Evolutionary conservation across 345 rosid species (phyloP).

Genomic region (Brassica incana): DNA sequence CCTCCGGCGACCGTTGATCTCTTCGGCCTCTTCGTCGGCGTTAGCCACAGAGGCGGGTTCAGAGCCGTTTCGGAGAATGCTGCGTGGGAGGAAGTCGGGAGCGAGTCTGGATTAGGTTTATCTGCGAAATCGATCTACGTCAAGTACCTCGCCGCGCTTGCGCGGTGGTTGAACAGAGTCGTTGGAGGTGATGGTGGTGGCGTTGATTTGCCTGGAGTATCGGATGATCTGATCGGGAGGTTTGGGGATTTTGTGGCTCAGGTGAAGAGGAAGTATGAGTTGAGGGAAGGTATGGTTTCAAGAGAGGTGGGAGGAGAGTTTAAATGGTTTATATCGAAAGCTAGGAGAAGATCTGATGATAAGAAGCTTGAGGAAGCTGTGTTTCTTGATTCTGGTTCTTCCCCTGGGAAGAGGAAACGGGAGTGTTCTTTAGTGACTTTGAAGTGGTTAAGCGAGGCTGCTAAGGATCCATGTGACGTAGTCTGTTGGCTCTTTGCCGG

Average conservation of each 20-base stretch:
- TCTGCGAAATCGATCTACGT: slow-evolving; percentile 49
- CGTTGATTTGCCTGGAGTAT: slow-evolving; percentile 22
- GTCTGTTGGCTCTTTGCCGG: slow-evolving; percentile 57
- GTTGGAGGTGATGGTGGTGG: slow-evolving; percentile 25
- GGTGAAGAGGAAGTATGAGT: slow-evolving; percentile 37
- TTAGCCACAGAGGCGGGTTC: slow-evolving; percentile 54
- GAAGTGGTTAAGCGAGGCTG: slow-evolving; percentile 60
- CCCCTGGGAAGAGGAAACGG: slow-evolving; percentile 53
- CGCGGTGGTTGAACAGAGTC: slow-evolving; percentile 46
- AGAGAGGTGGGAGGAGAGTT: slow-evolving; percentile 25
- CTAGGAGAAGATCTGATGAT: slow-evolving; percentile 16
- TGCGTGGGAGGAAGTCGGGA: slow-evolving; percentile 53
- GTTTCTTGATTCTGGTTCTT: slow-evolving; percentile 5
- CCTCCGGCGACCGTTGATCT: slow-evolving; percentile 61
- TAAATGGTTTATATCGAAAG: slow-evolving; percentile 34
- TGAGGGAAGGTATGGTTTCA: slow-evolving; percentile 23
- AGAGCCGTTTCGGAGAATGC: slow-evolving; percentile 37
- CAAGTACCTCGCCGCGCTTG: slow-evolving; percentile 51
- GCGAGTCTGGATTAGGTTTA: slow-evolving; percentile 49
- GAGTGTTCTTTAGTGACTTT: slow-evolving; percentile 48
- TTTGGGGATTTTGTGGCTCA: slow-evolving; percentile 41
- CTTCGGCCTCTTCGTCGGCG: slow-evolving; percentile 50
- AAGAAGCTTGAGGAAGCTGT: neutral
- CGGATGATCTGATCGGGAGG: slow-evolving; percentile 39
- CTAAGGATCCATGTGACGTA: slow-evolving; percentile 63